Percentiles rank a stretch among this genome's conserved stretches.
Conservation (phyloP, 176 grass and related monocot genomes). For the Oryza nivara region DNA sequence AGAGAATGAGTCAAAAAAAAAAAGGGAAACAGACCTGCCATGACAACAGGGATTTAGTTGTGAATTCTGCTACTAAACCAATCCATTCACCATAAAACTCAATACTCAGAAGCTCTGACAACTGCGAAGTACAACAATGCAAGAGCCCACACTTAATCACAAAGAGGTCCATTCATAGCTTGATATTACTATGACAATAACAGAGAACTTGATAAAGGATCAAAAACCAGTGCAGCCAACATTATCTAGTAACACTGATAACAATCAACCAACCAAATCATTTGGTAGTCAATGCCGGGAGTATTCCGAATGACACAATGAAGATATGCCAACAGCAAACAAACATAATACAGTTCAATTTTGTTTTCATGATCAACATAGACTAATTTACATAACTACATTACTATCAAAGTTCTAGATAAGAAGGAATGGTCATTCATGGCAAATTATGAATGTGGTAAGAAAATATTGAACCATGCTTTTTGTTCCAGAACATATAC, state of each 20-base stretch:
- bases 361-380: slow-evolving; percentile 19
- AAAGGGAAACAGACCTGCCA: slow-evolving; percentile 86
- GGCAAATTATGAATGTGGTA: slow-evolving; percentile 14
- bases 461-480: not conserved
- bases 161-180: slow-evolving; percentile 11
- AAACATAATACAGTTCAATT: slow-evolving; percentile 22
- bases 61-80: slow-evolving; percentile 91
- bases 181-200: not conserved
- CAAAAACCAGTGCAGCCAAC: slow-evolving; percentile 4
- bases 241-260: not conserved
- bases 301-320: not conserved
- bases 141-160: not conserved
- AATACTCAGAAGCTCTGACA: slow-evolving; percentile 86
- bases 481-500: not conserved
- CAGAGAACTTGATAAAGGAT: not conserved
- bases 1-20: slow-evolving; percentile 32
- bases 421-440: not conserved
- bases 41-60: slow-evolving; percentile 90
- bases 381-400: not conserved
- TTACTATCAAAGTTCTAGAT: slow-evolving; percentile 10
- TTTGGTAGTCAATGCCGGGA: slow-evolving; percentile 1
- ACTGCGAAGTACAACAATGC: slow-evolving; percentile 56
- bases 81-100: slow-evolving; percentile 99
- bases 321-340: not conserved
- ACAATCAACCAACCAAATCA: slow-evolving; percentile 26